These are phyloP conservation scores for Haberlea rhodopensis DNA, from an alignment of 257 asterid species.

Conservation along the genomic window DNA sequence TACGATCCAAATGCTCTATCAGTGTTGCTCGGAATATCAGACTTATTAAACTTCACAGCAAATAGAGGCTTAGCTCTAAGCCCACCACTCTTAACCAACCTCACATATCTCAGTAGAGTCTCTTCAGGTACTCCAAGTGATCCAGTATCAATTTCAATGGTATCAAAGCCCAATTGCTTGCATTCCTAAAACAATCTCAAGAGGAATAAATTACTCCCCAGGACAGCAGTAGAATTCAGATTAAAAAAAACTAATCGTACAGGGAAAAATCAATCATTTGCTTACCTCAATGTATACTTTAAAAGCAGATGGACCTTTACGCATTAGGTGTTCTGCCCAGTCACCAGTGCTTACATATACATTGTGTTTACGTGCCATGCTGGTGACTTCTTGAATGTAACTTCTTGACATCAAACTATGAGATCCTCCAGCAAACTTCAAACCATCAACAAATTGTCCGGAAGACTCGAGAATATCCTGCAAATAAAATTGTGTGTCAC, in stretches of 20 bases:
- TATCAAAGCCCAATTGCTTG: conserved; percentile 78
- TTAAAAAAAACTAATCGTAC: too few relatives aligned
- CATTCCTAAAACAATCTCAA: conserved; percentile 58
- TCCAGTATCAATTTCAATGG: conserved; percentile 78
- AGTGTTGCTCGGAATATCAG: conserved; percentile 56
- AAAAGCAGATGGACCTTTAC: conserved; percentile 66
- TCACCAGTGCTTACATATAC: conserved; percentile 81
- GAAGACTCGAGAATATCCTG: conserved; percentile 81
- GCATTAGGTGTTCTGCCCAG: conserved; percentile 67
- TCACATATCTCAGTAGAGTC: conserved; percentile 77
- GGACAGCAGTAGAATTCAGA: not conserved
- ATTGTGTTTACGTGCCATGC: conserved; percentile 72
- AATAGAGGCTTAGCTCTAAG: conserved; percentile 84
- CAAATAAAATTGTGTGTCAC: conserved; percentile 6
- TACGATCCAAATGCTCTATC: conserved; percentile 86
- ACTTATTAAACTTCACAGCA: conserved; percentile 70
- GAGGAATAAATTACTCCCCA: not conserved
- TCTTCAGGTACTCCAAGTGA: conserved; percentile 86
- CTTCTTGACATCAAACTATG: conserved; percentile 61
- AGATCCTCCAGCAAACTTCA: conserved; percentile 84
- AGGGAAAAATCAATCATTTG: not conserved
- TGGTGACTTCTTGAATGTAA: conserved; percentile 64
- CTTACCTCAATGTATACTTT: conserved; percentile 67
- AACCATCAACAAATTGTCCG: conserved; percentile 89
- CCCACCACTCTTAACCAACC: conserved; percentile 77